phyloP scores from a whole-genome alignment of 1,139 yeast genomes.

The Yamadazyma diospyri region DNA sequence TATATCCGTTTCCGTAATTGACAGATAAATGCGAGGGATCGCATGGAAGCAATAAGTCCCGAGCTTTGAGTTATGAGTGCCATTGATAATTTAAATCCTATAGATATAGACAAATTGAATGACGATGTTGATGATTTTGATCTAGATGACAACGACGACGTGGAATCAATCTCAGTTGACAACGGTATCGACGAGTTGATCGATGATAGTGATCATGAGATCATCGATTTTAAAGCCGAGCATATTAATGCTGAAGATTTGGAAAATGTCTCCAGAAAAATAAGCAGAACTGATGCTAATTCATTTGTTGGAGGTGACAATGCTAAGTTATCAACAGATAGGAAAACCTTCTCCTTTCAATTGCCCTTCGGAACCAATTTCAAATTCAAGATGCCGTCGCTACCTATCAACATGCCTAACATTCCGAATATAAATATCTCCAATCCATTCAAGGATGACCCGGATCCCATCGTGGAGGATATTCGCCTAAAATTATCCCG shows the following conservation, averaged over 20 bases:
- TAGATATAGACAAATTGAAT: no score
- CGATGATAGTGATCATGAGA: neutral
- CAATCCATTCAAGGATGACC: conserved; percentile 11
- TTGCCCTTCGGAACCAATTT: conserved; percentile 31
- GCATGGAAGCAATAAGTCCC: no score
- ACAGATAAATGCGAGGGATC: no score
- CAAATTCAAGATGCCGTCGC: conserved; percentile 7
- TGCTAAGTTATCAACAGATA: conserved; percentile 9
- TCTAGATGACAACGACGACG: neutral
- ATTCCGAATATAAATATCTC: conserved; percentile 7
- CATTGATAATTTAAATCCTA: conserved; percentile 1
- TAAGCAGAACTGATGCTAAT: conserved; percentile 32
- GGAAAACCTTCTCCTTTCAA: conserved; percentile 41
- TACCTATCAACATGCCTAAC: conserved; percentile 1
- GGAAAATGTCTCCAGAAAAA: neutral
- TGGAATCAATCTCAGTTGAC: no score
- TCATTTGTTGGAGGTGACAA: conserved; percentile 41
- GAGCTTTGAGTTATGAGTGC: no score
- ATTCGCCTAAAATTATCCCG: conserved; percentile 48
- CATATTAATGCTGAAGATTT: no score
- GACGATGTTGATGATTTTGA: neutral
- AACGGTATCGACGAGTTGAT: neutral
- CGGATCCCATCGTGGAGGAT: conserved; percentile 23
- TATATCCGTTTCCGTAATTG: neutral
- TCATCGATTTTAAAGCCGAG: no score